phyloP scores from a whole-genome alignment of 75 land plant species.

The Sequoiadendron giganteum region DNA sequence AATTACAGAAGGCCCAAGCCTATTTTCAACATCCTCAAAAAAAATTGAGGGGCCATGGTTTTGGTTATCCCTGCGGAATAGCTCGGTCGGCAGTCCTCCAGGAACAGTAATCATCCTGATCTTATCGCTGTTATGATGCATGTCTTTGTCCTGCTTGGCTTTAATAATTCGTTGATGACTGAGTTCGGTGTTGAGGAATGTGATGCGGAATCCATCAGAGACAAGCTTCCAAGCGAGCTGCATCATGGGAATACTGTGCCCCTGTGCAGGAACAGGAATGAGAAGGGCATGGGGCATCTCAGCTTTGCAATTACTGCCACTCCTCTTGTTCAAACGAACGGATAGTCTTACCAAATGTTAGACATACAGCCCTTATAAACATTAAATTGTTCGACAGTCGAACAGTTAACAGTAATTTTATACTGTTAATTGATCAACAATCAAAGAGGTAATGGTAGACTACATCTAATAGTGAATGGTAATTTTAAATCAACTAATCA shows the following conservation, averaged over 20 bases:
- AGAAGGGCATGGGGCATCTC: neutral
- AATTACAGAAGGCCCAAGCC: neutral
- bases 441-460: no score
- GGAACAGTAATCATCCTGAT: neutral
- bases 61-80: neutral
- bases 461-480: no score
- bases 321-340: neutral
- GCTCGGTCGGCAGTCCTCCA: neutral
- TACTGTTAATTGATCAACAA: no score
- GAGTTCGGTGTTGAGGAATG: constrained; percentile 4
- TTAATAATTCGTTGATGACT: neutral
- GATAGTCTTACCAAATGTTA: no score
- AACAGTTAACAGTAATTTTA: no score
- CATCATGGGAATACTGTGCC: constrained; percentile 12
- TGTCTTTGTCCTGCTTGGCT: neutral
- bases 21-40: neutral
- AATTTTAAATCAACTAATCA: no score
- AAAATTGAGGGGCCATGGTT: neutral
- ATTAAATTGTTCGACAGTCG: no score
- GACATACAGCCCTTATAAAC: no score
- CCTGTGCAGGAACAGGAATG: constrained; percentile 7
- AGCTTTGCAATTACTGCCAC: neutral
- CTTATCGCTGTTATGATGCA: neutral
- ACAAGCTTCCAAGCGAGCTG: neutral
- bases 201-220: neutral